Evolutionary conservation across 345 rosid genomes (phyloP).

Genomic region (Dipteronia sinensis): DNA sequence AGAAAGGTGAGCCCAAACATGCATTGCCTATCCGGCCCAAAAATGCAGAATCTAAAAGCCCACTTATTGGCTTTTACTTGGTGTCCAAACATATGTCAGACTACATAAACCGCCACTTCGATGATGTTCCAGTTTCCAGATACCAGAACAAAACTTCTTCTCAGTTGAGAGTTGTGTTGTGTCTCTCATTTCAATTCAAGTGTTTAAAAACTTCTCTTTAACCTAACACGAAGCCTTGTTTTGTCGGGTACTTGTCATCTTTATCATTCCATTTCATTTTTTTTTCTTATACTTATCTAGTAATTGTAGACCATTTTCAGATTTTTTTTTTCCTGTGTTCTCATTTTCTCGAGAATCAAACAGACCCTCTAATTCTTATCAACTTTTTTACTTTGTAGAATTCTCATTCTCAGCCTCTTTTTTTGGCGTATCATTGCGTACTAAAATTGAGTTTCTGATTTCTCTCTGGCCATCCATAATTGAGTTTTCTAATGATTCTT

Average conservation of each 20-base stretch:
- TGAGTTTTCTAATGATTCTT: conserved; percentile 6
- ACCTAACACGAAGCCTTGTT: not conserved
- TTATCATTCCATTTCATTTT: not conserved
- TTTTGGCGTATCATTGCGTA: not conserved
- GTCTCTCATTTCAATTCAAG: not conserved
- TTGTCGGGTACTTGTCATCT: not conserved
- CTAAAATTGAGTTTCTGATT: not conserved
- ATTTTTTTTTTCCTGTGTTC: not conserved
- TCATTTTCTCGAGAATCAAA: conserved; percentile 1
- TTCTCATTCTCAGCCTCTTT: not conserved
- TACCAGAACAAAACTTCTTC: not conserved
- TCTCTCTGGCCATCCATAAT: too few species aligned
- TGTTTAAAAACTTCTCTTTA: not conserved
- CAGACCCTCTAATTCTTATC: not conserved
- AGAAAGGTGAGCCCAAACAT: too few species aligned
- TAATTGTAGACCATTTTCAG: not conserved
- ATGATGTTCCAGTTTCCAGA: not conserved
- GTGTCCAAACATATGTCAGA: not conserved
- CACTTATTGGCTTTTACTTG: not conserved
- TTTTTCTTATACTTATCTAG: not conserved
- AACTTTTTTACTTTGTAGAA: not conserved
- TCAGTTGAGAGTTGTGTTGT: not conserved
- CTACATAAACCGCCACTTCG: not conserved
- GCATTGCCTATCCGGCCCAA: not conserved
- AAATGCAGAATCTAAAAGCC: not conserved